These are phyloP conservation scores for Talaromyces sp. DNA, from an alignment of 2,329 filamentous ascomycete genomes.

Conservation along the genomic window DNA sequence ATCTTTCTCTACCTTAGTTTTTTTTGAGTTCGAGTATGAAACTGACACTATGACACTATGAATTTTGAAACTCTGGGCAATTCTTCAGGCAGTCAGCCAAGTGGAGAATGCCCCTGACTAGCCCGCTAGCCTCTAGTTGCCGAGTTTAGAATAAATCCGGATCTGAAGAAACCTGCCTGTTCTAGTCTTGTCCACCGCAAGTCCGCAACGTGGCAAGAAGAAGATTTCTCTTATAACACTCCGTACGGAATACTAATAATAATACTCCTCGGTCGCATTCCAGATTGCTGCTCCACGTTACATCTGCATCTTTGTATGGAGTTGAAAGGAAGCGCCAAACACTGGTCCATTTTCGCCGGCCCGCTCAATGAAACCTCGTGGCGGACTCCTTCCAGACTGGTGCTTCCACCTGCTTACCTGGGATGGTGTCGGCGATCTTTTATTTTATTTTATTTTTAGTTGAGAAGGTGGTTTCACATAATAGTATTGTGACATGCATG, in stretches of 20 bases:
- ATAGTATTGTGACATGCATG: too few species aligned
- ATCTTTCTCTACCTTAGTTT: not conserved
- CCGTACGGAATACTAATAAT: not conserved
- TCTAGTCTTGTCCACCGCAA: not conserved
- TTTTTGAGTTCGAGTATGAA: not conserved
- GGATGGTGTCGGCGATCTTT: too few species aligned
- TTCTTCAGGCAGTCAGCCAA: not conserved
- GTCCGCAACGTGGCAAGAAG: not conserved
- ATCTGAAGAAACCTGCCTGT: too few species aligned
- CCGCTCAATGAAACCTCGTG: not conserved
- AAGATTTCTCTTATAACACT: not conserved
- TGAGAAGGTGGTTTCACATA: too few species aligned
- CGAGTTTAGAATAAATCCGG: not conserved
- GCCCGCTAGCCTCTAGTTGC: not conserved
- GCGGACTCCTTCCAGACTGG: not conserved
- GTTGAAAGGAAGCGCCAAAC: not conserved
- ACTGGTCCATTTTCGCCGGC: not conserved
- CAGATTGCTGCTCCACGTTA: not conserved
- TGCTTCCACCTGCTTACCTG: not conserved
- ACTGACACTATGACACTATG: not conserved
- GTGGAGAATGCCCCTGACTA: conserved; percentile 1
- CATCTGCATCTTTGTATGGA: not conserved
- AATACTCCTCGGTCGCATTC: not conserved
- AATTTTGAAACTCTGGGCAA: not conserved
- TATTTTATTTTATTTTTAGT: too few species aligned